Percentiles rank a stretch among this genome's conserved stretches.
Evolutionary conservation across 164 flowering plant species (phyloP).

Genomic region (Piper betle): DNA sequence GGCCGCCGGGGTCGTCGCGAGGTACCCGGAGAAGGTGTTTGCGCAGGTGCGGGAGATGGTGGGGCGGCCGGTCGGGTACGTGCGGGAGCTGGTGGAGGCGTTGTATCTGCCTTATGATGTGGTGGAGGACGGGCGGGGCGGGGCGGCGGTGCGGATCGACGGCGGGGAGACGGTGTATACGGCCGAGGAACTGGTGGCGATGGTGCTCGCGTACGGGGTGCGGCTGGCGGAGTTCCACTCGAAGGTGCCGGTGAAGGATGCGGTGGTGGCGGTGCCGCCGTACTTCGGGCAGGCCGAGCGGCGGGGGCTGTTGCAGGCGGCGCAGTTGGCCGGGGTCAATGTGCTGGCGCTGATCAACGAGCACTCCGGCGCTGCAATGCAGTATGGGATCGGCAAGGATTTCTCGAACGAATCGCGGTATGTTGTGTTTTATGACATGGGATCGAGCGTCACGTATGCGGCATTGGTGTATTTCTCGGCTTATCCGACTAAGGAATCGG

Average conservation of each 20-base stretch:
- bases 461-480: constrained; percentile 86
- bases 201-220: constrained; percentile 51
- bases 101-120: constrained; percentile 53
- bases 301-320: constrained; percentile 61
- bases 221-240: constrained; percentile 69
- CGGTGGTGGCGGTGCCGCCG: constrained; percentile 72
- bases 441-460: constrained; percentile 82
- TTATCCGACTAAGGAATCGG: constrained; percentile 65
- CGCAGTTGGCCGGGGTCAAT: constrained; percentile 78
- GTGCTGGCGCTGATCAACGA: constrained; percentile 76
- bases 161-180: constrained; percentile 39
- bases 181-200: constrained; percentile 68
- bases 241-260: constrained; percentile 53
- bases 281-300: constrained; percentile 92
- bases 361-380: constrained; percentile 90
- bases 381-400: constrained; percentile 97
- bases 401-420: constrained; percentile 79
- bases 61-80: constrained; percentile 39
- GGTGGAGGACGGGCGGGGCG: constrained; percentile 57
- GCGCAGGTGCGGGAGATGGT: constrained; percentile 56
- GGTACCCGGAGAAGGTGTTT: constrained; percentile 72
- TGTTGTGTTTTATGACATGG: constrained; percentile 89
- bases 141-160: constrained; percentile 35
- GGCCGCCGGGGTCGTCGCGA: constrained; percentile 65
- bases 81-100: constrained; percentile 24